Conservation (phyloP, 306 rosid species). For the Dicorynia guianensis region DNA sequence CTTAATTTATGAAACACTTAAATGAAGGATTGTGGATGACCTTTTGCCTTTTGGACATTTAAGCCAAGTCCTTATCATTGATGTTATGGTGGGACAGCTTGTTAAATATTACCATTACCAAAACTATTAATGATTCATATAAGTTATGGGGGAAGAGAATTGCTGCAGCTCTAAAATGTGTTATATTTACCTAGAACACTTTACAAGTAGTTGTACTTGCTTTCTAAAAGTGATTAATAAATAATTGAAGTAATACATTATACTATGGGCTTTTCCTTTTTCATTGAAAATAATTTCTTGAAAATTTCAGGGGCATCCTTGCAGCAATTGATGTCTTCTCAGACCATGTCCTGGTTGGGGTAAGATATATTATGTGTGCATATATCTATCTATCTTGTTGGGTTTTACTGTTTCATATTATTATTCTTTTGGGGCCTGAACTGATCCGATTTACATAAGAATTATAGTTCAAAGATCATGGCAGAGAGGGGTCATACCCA, state of each 20-base stretch:
- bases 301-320: slow-evolving; percentile 83
- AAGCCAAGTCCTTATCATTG: not conserved
- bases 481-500: slow-evolving; percentile 23
- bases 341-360: slow-evolving; percentile 86
- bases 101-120: slow-evolving; percentile 13
- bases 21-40: not conserved
- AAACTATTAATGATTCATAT: not conserved
- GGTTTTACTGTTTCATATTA: slow-evolving; percentile 8
- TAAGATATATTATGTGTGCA: slow-evolving; percentile 55
- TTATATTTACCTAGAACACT: not conserved
- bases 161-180: not conserved
- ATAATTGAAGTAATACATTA: not conserved
- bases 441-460: not conserved
- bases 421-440: slow-evolving; percentile 22
- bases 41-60: slow-evolving; percentile 4
- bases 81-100: slow-evolving; percentile 1
- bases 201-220: not conserved
- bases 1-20: slow-evolving; percentile 9
- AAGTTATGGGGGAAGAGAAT: not conserved
- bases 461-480: slow-evolving; percentile 14
- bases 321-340: slow-evolving; percentile 91
- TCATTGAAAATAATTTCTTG: slow-evolving; percentile 31
- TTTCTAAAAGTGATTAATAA: not conserved
- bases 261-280: not conserved
- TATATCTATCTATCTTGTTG: not conserved